Conservation (phyloP, 345 rosid genomes). For the Moricandia arvensis region DNA sequence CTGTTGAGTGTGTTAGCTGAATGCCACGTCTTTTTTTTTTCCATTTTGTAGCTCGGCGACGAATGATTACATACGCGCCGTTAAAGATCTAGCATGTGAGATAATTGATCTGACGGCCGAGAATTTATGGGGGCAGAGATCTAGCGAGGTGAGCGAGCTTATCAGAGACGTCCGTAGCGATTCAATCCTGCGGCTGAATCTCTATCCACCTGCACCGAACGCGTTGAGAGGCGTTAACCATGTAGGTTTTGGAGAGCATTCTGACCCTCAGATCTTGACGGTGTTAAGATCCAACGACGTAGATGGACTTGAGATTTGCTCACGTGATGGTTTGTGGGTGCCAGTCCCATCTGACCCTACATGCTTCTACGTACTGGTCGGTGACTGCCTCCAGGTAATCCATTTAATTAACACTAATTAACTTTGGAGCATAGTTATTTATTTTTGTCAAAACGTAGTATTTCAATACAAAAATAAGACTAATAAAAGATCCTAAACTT, state of each 20-base stretch:
- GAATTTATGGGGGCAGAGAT: conserved; percentile 62
- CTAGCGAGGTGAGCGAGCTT: conserved; percentile 52
- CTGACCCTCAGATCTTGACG: conserved; percentile 98
- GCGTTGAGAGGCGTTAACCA: conserved; percentile 29
- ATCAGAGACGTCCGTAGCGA: conserved; percentile 76
- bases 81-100: conserved; percentile 63
- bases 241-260: conserved; percentile 91
- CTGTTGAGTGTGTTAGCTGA: neutral
- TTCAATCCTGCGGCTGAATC: conserved; percentile 73
- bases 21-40: conserved; percentile 14
- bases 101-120: conserved; percentile 76
- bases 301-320: conserved; percentile 73
- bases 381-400: conserved; percentile 78
- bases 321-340: conserved; percentile 66
- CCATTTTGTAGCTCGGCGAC: conserved; percentile 53
- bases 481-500: neutral
- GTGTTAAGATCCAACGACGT: conserved; percentile 88
- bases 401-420: neutral
- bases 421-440: too few relatives aligned
- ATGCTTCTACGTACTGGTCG: conserved; percentile 73
- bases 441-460: too few relatives aligned
- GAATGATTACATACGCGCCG: conserved; percentile 62
- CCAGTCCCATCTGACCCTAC: conserved; percentile 79
- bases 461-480: too few relatives aligned
- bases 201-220: conserved; percentile 59